These are phyloP conservation scores for Alternaria sp. DNA, from an alignment of 2,329 filamentous ascomycete species.

Conservation along the genomic window DNA sequence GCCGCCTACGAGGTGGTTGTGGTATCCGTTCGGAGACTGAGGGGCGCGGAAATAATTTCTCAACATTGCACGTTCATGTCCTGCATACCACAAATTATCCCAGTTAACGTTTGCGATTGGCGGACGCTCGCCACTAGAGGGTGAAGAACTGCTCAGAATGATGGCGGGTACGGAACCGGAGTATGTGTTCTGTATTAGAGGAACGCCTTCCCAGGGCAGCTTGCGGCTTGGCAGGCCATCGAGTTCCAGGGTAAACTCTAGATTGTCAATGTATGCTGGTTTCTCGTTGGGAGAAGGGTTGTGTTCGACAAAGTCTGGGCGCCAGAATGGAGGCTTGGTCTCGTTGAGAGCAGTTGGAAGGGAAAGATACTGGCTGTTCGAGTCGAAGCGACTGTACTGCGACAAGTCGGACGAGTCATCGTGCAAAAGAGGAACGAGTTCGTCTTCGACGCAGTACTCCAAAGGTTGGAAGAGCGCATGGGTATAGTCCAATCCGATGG, in stretches of 20 bases:
- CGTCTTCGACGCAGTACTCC: constrained; percentile 35
- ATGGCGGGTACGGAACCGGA: constrained; percentile 58
- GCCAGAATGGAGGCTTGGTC: constrained; percentile 45
- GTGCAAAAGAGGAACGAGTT: constrained; percentile 40
- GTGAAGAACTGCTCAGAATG: constrained; percentile 47
- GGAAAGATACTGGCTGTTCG: constrained; percentile 43
- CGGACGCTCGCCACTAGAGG: constrained; percentile 30
- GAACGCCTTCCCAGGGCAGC: constrained; percentile 54
- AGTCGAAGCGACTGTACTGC: constrained; percentile 41
- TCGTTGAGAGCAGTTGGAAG: constrained; percentile 50
- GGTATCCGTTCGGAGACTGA: constrained; percentile 54
- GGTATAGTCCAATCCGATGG: constrained; percentile 63
- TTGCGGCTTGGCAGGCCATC: constrained; percentile 56
- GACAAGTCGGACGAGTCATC: constrained; percentile 51
- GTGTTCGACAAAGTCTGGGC: constrained; percentile 31
- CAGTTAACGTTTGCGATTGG: constrained; percentile 48
- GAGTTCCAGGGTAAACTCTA: constrained; percentile 42
- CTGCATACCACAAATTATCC: constrained; percentile 60
- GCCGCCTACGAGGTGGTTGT: constrained; percentile 57
- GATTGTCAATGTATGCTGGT: constrained; percentile 41
- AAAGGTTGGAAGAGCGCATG: constrained; percentile 58
- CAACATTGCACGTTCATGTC: constrained; percentile 59
- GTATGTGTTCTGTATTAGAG: constrained; percentile 59
- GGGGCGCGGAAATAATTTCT: constrained; percentile 59
- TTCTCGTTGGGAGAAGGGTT: constrained; percentile 42